Base-by-base conservation (phyloP, 2,329 filamentous ascomycete genomes). In the Aspergillus candidus region DNA sequence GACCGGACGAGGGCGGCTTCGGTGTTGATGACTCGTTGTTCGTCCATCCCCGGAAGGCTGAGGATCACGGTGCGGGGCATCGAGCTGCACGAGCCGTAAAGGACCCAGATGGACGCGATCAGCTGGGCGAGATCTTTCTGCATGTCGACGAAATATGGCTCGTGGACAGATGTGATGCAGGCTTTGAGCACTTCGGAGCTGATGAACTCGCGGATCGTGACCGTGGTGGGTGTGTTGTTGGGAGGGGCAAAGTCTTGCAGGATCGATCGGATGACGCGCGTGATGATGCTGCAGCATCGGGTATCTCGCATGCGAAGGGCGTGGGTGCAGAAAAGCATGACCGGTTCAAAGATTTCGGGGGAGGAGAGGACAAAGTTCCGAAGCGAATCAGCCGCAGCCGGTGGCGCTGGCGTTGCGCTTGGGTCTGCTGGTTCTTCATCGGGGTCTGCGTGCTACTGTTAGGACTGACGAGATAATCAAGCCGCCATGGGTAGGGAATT, bases 81-180 rank as follows among this genome's bases (percentile, higher is more conserved):
- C 6, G 74, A 60, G 6, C 84, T 90, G 29, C 79, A 67, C 0
- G 79, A 72, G 11, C 80, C 79, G 62, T 95, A 95, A 49, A 86
- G 78, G 7, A 84, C 77, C 56, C 95, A 75, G 49, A 97, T 93
- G 4, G 83, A 79, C 0, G 90, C 90, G 49, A 98, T 95, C 32
- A 97, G 75, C 15, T 83, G 79, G 1, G 89, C 91, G 15, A 98
- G 76, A 40, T 98, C 90, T 62, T 90, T 91, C 59, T 98, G 93
- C 50, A 94, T 80, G 55, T 98, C 93, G 30, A 96, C 90, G 66
- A 97, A 98, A 66, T 97, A 96, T 0, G 88, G 84, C 54, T 98
- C 93, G 67, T 97, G 87, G 40, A 98, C 80, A 2, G 87, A 94
- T 2, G 84, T 87, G 62, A 96, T 87, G 58, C 86, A 91, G 0